Base-by-base conservation (phyloP, 768 basidiomycete genomes). In the Cystobasidium tubakii region DNA sequence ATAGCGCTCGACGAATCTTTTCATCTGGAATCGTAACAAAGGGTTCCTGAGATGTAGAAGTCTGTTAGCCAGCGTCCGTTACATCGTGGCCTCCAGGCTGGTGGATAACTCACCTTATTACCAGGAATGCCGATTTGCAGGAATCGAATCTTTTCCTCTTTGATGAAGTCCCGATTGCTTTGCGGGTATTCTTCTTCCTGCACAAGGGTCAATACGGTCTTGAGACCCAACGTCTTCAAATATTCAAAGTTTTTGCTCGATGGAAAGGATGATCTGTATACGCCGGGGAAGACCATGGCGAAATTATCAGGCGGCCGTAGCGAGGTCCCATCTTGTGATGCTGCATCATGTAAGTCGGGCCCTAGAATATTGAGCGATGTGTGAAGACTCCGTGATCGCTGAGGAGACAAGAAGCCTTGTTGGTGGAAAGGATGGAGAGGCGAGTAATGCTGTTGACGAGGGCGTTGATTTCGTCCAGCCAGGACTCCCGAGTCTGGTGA, bases 71-170 rank as follows among this genome's bases (percentile, higher is more conserved):
- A 29, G 6, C 15, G 39, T 39, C 15, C 39, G 15, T 6, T 6
- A 6, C 39, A 39, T 39, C 39, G 39, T 6, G 39, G 15, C 43
- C 10, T 60, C 13, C 12, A 25, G 29, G 57, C 6, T 12, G 6
- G 29, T 4, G 12, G 12, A 6, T 21, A 7, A 54, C 75, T n/a
- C 23, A 79, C 80, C 77, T 83, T 83, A 75, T 82, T 82, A 0
- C 81, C 82, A 1, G 83, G 82, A 13, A 83, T 82, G 43, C 81
- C 80, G 69, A 82, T 82, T 78, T 82, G 81, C 62, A 76, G 74
- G 54, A 80, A 78, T 72, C 81, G 77, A 46, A 83, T 82, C 46
- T 81, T 81, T 62, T 82, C 80, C 0, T 69, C 62, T 69, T 81
- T 76, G 46, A 81, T 77, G 77, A 82, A 83, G 29, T 79, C 78